These are phyloP conservation scores for Xerocomus brunneocitrinus DNA, from an alignment of 768 basidiomycete species.

Conservation along the genomic window DNA sequence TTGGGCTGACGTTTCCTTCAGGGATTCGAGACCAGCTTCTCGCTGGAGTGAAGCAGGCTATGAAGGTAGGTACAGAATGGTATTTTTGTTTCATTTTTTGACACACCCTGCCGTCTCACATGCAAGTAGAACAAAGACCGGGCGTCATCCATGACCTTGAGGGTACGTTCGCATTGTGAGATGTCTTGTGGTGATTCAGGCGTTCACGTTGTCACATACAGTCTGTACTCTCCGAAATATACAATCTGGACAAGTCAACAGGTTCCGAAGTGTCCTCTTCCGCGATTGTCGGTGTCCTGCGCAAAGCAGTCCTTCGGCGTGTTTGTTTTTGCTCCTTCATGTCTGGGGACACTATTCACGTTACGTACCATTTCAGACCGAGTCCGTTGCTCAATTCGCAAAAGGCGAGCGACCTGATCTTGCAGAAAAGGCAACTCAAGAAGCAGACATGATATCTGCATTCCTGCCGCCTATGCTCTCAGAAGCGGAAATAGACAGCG, in stretches of 20 bases:
- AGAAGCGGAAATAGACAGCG: constrained; percentile 49
- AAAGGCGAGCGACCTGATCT: constrained; percentile 61
- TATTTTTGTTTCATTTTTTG: neutral
- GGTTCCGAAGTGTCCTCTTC: constrained; percentile 43
- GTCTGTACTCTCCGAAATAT: constrained; percentile 68
- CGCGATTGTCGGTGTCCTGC: constrained; percentile 47
- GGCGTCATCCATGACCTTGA: constrained; percentile 51
- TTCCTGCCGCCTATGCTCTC: constrained; percentile 60
- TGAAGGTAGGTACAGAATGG: constrained; percentile 53
- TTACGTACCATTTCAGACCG: constrained; percentile 38
- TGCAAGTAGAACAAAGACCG: constrained; percentile 49
- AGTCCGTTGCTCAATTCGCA: constrained; percentile 53
- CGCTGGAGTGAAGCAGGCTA: constrained; percentile 54
- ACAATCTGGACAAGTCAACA: constrained; percentile 58
- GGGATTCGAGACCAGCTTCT: constrained; percentile 53
- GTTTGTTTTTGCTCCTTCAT: constrained; percentile 37
- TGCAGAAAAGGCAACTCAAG: constrained; percentile 54
- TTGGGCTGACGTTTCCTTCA: constrained; percentile 17
- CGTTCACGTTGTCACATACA: constrained; percentile 22
- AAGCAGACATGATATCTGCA: constrained; percentile 49
- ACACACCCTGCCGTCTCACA: neutral
- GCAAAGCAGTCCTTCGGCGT: constrained; percentile 54
- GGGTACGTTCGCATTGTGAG: constrained; percentile 36
- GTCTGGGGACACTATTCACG: constrained; percentile 4
- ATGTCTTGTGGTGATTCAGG: neutral